A percentile compares a stretch with the other conserved stretches of the same genome.
These are phyloP conservation scores for Xylaria sp. DNA, from an alignment of 2,329 filamentous ascomycete genomes.

Conservation along the genomic window DNA sequence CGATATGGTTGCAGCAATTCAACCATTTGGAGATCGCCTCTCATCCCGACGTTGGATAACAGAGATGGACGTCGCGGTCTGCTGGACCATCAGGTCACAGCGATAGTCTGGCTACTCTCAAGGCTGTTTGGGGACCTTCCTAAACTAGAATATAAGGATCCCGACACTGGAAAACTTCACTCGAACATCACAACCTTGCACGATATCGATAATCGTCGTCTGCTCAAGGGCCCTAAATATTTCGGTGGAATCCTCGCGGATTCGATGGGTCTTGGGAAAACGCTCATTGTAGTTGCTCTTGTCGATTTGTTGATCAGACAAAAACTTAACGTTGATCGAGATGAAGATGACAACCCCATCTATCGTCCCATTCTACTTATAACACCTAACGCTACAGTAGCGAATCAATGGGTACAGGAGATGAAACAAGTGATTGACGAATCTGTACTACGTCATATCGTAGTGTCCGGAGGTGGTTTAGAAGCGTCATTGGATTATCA, in stretches of 20 bases:
- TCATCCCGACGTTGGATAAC: slow-evolving; percentile 39
- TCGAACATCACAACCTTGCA: slow-evolving; percentile 3
- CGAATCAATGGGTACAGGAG: slow-evolving; percentile 44
- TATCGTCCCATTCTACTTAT: slow-evolving; percentile 43
- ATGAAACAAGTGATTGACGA: slow-evolving; percentile 33
- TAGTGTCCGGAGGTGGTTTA: slow-evolving; percentile 35
- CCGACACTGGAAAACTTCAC: not conserved
- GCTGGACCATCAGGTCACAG: slow-evolving; percentile 45
- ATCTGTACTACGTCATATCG: slow-evolving; percentile 27
- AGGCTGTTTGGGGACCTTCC: slow-evolving; percentile 44
- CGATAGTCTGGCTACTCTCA: slow-evolving; percentile 46
- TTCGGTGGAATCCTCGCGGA: slow-evolving; percentile 46
- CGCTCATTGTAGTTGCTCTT: slow-evolving; percentile 40
- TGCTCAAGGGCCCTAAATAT: slow-evolving; percentile 40
- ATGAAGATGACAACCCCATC: slow-evolving; percentile 19
- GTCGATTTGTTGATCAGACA: slow-evolving; percentile 40
- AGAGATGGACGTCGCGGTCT: slow-evolving; percentile 39
- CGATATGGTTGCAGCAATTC: slow-evolving; percentile 40
- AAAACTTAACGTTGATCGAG: slow-evolving; percentile 31
- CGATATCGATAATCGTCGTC: slow-evolving; percentile 34
- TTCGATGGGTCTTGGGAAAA: slow-evolving; percentile 48
- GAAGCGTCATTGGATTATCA: not conserved
- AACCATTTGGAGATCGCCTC: slow-evolving; percentile 41
- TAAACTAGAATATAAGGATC: slow-evolving; percentile 25
- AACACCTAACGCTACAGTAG: slow-evolving; percentile 41